phyloP scores from a whole-genome alignment of 371 early-diverging fungal species.

The Haplosporangium sp. region DNA sequence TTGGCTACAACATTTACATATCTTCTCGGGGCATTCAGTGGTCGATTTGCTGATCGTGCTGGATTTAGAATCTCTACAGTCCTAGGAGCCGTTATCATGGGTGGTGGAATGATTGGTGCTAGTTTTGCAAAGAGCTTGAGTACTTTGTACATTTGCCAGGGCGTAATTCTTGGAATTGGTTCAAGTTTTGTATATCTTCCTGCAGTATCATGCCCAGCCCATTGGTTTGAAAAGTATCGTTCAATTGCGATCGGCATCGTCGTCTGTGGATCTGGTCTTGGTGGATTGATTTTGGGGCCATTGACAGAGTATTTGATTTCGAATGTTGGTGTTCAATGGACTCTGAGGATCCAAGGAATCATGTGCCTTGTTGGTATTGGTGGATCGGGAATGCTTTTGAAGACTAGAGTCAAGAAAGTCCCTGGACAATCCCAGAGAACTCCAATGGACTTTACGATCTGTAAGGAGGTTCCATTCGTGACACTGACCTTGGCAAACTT shows the following conservation, averaged over 20 bases:
- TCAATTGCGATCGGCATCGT: slow-evolving; percentile 77
- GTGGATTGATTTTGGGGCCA: slow-evolving; percentile 62
- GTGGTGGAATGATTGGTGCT: slow-evolving; percentile 48
- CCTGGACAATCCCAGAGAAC: slow-evolving; percentile 34
- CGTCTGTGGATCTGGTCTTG: slow-evolving; percentile 72
- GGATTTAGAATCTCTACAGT: slow-evolving; percentile 58
- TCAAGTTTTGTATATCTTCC: slow-evolving; percentile 72
- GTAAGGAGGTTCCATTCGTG: slow-evolving; percentile 44
- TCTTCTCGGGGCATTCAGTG: slow-evolving; percentile 59
- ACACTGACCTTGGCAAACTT: slow-evolving; percentile 50
- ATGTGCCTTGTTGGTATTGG: slow-evolving; percentile 53
- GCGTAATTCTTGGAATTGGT: slow-evolving; percentile 74
- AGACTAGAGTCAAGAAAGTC: slow-evolving; percentile 39
- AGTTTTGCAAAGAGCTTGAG: slow-evolving; percentile 58
- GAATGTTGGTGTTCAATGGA: slow-evolving; percentile 46
- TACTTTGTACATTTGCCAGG: slow-evolving; percentile 75
- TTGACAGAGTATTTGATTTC: slow-evolving; percentile 43
- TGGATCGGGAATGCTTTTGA: slow-evolving; percentile 53
- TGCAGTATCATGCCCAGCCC: slow-evolving; percentile 61
- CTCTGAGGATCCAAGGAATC: slow-evolving; percentile 55
- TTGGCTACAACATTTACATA: slow-evolving; percentile 59
- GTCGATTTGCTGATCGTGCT: slow-evolving; percentile 56
- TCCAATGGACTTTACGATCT: slow-evolving; percentile 52
- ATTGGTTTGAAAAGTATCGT: slow-evolving; percentile 69
- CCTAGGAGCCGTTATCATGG: slow-evolving; percentile 54